A percentile compares a stretch with the other conserved stretches of the same genome.
Conservation (phyloP, 2,329 filamentous ascomycete genomes). For the Spiromastix sp. region DNA sequence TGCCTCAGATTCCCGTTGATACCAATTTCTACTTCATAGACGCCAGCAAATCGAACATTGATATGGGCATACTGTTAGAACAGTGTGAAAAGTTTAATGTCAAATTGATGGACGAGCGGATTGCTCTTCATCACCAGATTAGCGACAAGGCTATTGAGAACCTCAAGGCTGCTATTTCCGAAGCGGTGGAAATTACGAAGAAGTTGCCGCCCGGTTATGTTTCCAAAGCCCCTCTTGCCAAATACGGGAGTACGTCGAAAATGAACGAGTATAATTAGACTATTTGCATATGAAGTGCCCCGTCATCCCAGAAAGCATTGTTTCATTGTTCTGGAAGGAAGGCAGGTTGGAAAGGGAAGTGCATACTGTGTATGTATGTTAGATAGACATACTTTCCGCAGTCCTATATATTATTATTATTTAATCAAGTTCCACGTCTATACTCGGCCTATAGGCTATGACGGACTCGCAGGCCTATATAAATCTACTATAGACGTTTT, state of each 20-base stretch:
- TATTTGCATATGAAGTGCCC: not conserved
- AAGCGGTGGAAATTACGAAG: slow-evolving; percentile 15
- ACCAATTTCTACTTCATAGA: slow-evolving; percentile 20
- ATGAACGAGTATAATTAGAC: slow-evolving; percentile 20
- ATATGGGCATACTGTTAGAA: slow-evolving; percentile 17
- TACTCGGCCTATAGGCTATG: no score
- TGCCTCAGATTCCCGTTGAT: slow-evolving; percentile 32
- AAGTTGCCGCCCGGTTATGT: slow-evolving; percentile 11
- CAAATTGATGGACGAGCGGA: slow-evolving; percentile 18
- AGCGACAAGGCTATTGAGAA: slow-evolving; percentile 21
- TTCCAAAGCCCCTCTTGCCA: slow-evolving; percentile 9
- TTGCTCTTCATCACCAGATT: slow-evolving; percentile 22
- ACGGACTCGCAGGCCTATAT: no score
- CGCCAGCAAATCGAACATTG: slow-evolving; percentile 12
- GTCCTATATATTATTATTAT: no score
- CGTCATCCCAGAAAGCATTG: no score
- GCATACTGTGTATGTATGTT: no score
- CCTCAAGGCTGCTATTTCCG: slow-evolving; percentile 16
- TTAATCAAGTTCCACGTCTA: no score
- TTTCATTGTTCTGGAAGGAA: no score
- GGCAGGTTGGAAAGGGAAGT: no score
- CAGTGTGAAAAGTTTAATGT: slow-evolving; percentile 16
- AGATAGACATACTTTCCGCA: no score
- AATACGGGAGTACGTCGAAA: slow-evolving; percentile 17
- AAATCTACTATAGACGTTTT: no score